phyloP scores from a whole-genome alignment of 495 filamentous ascomycete species.

The Aspergillus egyptiacus region DNA sequence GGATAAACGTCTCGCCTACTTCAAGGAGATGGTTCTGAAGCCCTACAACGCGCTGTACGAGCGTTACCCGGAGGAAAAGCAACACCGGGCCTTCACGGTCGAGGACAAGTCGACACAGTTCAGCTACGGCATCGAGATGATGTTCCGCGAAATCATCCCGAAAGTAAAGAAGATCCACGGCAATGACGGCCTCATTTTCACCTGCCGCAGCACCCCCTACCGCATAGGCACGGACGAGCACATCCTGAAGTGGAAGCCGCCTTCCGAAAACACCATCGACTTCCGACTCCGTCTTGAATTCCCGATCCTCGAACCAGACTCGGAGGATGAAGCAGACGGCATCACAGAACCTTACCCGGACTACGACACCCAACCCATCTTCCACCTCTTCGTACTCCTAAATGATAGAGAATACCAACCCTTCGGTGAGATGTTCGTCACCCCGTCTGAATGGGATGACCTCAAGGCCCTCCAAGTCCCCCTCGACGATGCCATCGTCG shows the following conservation, averaged over 20 bases:
- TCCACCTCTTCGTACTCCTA: constrained; percentile 53
- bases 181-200: constrained; percentile 96
- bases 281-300: constrained; percentile 77
- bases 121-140: constrained; percentile 81
- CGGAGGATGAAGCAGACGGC: constrained; percentile 57
- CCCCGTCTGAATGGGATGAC: constrained; percentile 73
- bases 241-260: constrained; percentile 97
- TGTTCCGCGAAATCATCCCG: constrained; percentile 81
- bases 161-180: constrained; percentile 68
- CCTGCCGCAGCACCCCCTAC: constrained; percentile 79
- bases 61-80: constrained; percentile 60
- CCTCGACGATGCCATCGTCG: constrained; percentile 77
- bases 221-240: constrained; percentile 82
- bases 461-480: constrained; percentile 64
- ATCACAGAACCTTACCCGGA: constrained; percentile 46
- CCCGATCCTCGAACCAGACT: constrained; percentile 63
- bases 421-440: constrained; percentile 62
- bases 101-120: constrained; percentile 83
- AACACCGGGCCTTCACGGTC: constrained; percentile 68
- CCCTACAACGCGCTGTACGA: constrained; percentile 71
- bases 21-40: constrained; percentile 68
- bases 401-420: constrained; percentile 51
- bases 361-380: constrained; percentile 57
- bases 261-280: constrained; percentile 86
- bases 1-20: constrained; percentile 84